Base-by-base conservation (phyloP, 441 rosid genomes). In the Francoa sonchifolia region DNA sequence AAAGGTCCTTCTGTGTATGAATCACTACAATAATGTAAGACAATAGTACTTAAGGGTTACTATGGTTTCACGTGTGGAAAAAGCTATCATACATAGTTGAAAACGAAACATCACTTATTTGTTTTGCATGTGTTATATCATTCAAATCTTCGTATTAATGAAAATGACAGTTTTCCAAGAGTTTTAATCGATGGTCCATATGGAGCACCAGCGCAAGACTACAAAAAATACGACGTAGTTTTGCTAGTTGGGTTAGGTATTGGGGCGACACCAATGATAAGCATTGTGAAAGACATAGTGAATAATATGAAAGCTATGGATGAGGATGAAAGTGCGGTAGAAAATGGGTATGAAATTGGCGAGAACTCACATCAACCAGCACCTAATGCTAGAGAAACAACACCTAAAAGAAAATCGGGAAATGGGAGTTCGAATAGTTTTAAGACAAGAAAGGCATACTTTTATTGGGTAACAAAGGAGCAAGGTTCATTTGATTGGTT, bases 161-260 rank as follows among this genome's bases (percentile, higher is more conserved):
- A 19, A 28, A 16, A 25, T 50, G 15, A 46, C 62, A 74, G 87
- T 27, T 77, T 77, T 47, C 98, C 96, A 1, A 85, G 63, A 63
- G 65, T 89, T 30, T 23, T 79, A 54, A 79, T 89, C 8, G 98
- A 89, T 31, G 98, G 96, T 30, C 87, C 98, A 8, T 89, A 82
- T n/a, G 98, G 98, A 22, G 96, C 96, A 8, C 96, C 98, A 1
- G 93, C 98, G 22, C 98, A 89, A 51, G 98, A 85, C 63, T 89
- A 85, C 67, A 74, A 77, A 63, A 69, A 85, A 46, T 85, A 89
- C 31, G 98, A 89, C 7, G 87, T 85, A 8, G 76, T 89, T 9
- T 62, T 89, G 5, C 76, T 89, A 0, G 94, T 89, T 8, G 98
- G 96, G 47, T 71, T 89, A 1, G 96, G 98, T 29, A 89, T 89